A percentile compares a stretch with the other conserved stretches of the same genome.
Conservation (phyloP, 495 filamentous ascomycete genomes). For the Apiosordaria backusii region DNA sequence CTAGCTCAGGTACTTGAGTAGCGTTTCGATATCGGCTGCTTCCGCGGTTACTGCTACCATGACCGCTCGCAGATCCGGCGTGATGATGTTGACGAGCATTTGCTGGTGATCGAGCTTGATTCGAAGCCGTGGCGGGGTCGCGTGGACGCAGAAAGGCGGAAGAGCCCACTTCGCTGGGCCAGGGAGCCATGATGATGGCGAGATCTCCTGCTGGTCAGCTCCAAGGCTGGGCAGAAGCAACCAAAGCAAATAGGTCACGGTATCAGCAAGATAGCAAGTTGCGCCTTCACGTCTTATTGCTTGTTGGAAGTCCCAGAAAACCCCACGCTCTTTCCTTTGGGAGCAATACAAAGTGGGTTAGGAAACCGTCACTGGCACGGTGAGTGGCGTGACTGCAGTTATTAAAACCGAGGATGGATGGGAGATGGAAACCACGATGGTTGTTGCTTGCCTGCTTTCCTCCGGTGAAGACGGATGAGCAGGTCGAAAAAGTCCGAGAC, state of each 20-base stretch:
- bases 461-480: neutral
- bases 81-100: neutral
- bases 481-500: neutral
- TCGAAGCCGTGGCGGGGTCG: slow-evolving; percentile 1
- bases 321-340: neutral
- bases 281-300: neutral
- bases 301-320: neutral
- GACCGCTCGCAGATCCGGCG: neutral
- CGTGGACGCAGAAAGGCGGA: slow-evolving; percentile 14
- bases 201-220: neutral
- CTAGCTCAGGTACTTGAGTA: slow-evolving; percentile 19
- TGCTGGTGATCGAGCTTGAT: slow-evolving; percentile 5
- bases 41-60: neutral
- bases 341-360: neutral
- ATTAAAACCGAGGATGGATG: neutral
- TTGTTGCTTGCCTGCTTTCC: neutral
- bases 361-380: neutral
- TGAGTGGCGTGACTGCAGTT: neutral
- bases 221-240: neutral
- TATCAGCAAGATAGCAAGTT: neutral
- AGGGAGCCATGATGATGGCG: slow-evolving; percentile 26
- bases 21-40: slow-evolving; percentile 20
- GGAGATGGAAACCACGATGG: neutral
- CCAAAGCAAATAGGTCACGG: neutral
- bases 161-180: slow-evolving; percentile 26